Evolutionary conservation across 164 flowering plant species (phyloP).

Genomic region (Magnolia officinalis): DNA sequence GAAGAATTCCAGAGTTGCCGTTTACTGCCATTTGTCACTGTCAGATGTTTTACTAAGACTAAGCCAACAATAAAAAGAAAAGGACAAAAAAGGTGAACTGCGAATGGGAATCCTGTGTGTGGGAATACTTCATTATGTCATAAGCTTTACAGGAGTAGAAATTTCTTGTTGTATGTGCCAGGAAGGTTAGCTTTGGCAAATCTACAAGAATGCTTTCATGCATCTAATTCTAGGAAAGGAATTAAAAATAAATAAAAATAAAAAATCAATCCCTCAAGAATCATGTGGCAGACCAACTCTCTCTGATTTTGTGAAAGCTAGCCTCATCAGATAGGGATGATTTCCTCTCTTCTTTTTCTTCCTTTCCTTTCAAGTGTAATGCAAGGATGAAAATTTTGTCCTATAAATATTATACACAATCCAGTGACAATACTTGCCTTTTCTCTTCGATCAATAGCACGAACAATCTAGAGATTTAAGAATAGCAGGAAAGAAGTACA

Average conservation of each 20-base stretch:
- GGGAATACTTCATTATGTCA: too few species aligned
- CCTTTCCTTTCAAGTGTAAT: too few species aligned
- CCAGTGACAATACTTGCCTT: neutral
- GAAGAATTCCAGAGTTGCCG: slow-evolving; percentile 20
- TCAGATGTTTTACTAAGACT: neutral
- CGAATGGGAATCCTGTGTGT: too few species aligned
- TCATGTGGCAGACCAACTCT: neutral
- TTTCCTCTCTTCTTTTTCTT: too few species aligned
- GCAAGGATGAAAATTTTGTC: too few species aligned
- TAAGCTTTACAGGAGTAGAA: too few species aligned
- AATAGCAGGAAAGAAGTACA: neutral
- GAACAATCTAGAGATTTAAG: neutral
- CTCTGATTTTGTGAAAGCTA: neutral
- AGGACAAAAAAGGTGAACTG: neutral
- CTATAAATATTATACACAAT: neutral
- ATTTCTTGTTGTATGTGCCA: too few species aligned
- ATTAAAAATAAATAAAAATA: too few species aligned
- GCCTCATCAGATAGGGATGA: neutral
- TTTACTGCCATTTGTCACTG: slow-evolving; percentile 4
- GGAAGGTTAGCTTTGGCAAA: too few species aligned
- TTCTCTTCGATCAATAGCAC: neutral
- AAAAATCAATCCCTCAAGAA: neutral
- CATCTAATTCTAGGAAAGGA: neutral
- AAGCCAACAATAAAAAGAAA: neutral
- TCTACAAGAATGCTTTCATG: too few species aligned